Conservation (phyloP, 1,284 basidiomycete genomes). For the Trametes hirsuta region DNA sequence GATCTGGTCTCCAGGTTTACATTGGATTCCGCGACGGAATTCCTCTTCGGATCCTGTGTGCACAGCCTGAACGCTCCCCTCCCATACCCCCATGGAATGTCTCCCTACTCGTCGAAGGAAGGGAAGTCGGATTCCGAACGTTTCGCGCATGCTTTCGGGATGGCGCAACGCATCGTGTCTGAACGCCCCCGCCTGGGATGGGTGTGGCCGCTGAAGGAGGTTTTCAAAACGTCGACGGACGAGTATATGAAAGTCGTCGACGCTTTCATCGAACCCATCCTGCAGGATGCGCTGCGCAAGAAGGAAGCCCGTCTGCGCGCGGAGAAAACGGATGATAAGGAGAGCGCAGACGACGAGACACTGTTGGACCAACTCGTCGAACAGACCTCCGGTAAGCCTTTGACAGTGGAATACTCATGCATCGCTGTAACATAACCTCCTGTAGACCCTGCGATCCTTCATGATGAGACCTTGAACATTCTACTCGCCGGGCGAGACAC, state of each 20-base stretch:
- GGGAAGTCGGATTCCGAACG: slow-evolving; percentile 30
- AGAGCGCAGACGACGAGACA: slow-evolving; percentile 53
- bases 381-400: slow-evolving; percentile 56
- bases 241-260: slow-evolving; percentile 55
- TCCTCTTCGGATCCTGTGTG: slow-evolving; percentile 65
- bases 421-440: no score
- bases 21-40: slow-evolving; percentile 71
- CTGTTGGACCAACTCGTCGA: slow-evolving; percentile 68
- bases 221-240: slow-evolving; percentile 59
- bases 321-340: slow-evolving; percentile 42
- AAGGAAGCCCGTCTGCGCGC: slow-evolving; percentile 27
- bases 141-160: slow-evolving; percentile 66
- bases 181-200: slow-evolving; percentile 54
- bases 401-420: neutral
- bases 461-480: slow-evolving; percentile 75
- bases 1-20: slow-evolving; percentile 73
- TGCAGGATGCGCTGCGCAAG: slow-evolving; percentile 50
- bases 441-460: slow-evolving; percentile 58
- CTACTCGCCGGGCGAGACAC: slow-evolving; percentile 74
- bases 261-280: slow-evolving; percentile 64
- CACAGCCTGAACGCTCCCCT: slow-evolving; percentile 59
- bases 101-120: neutral
- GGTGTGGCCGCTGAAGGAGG: slow-evolving; percentile 71
- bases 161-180: slow-evolving; percentile 59
- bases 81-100: slow-evolving; percentile 47